Evolutionary conservation across 805 yeast species (phyloP), one percentile per base, ranked within the genome.

Genomic region (Cyberlindnera sargentensis): DNA sequence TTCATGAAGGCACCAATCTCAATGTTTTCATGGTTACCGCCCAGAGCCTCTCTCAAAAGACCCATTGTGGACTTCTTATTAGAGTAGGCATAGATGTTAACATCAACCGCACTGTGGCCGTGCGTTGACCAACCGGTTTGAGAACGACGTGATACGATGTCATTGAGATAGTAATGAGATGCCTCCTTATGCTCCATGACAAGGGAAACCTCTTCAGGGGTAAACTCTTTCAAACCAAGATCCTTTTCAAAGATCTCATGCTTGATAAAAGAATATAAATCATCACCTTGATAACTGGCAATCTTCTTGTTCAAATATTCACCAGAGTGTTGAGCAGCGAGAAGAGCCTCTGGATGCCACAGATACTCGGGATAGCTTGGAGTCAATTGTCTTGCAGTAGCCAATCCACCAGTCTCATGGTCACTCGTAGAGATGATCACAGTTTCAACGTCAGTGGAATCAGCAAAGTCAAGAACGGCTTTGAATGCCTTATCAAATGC

Each of bases 121-220:
- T 88, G 95, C 0, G 97, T 90, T 8, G 95, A 73, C 96, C 96
- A 90, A n/a, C 96, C 97, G 15, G 88, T 78, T 62, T 84, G 84
- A 0, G 97, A 88, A 50, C 95, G 76, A n/a, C 65, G 56, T 1
- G 95, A 84, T 8, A 88, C 75, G 75, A 90, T 75, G 43, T 80
- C 72, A 56, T 85, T 83, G 44, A 88, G 62, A 34, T 71, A 65
- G 47, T 78, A 78, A 37, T 57, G 61, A 2, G 71, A 57, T 34
- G 57, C 52, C 1, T 52, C 49, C 34, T 59, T 57, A 39, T 67
- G 55, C 3, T 59, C 46, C 25, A 77, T 48, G 8, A 84, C 59
- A 2, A 47, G 54, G 4, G 62, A 56, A 26, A 82, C 64, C 50
- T 90, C 96, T 2, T 70, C 69, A 1, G 62, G 56, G 0, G 76